Conservation (phyloP, 2,329 filamentous ascomycete genomes). For the Pseudopyrenochaeta lycopersici region DNA sequence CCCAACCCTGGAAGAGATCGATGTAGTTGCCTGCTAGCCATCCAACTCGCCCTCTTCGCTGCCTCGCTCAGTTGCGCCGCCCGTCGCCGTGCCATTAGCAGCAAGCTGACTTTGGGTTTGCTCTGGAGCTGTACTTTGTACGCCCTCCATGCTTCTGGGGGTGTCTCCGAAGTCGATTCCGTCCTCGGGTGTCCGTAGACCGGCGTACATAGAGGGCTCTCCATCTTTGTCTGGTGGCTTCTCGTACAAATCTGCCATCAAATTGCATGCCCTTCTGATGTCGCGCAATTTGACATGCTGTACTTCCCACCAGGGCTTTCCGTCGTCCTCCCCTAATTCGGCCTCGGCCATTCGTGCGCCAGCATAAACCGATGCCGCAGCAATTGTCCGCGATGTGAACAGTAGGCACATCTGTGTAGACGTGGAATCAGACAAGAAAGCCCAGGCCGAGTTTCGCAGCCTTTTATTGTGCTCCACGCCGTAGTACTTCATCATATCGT, state of each 20-base stretch:
- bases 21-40: conserved; percentile 41
- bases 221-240: conserved; percentile 49
- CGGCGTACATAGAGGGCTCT: conserved; percentile 57
- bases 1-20: background rate
- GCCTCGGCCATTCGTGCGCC: conserved; percentile 78
- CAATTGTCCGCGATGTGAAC: conserved; percentile 80
- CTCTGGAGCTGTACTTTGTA: conserved; percentile 26
- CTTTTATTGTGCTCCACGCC: conserved; percentile 80
- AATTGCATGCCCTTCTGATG: conserved; percentile 76
- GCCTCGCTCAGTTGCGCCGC: conserved; percentile 34
- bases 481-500: conserved; percentile 79
- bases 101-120: conserved; percentile 24
- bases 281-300: conserved; percentile 75
- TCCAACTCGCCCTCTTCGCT: conserved; percentile 60
- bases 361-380: conserved; percentile 86
- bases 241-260: conserved; percentile 70
- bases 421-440: conserved; percentile 90
- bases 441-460: conserved; percentile 87
- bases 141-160: conserved; percentile 36
- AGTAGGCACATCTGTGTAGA: conserved; percentile 86
- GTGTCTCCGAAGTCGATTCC: conserved; percentile 46
- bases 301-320: conserved; percentile 86
- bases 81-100: conserved; percentile 27
- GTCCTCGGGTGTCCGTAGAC: conserved; percentile 52
- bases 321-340: conserved; percentile 75